These are phyloP conservation scores for Phialophora macrospora DNA, from an alignment of 2,329 filamentous ascomycete species.

Conservation along the genomic window DNA sequence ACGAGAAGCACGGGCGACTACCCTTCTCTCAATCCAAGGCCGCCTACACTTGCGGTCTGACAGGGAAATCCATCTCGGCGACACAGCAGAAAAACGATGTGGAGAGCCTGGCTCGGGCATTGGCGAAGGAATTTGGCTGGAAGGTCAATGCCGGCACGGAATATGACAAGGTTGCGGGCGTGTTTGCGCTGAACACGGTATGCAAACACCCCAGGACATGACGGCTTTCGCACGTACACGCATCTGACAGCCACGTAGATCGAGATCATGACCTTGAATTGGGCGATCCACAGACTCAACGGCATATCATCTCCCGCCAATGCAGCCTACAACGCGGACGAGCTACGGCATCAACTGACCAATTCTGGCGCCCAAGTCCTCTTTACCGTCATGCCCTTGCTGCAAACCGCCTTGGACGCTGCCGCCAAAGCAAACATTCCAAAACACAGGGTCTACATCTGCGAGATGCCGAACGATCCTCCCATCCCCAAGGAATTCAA, in stretches of 20 bases:
- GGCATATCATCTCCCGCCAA: constrained; percentile 76
- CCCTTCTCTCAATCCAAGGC: constrained; percentile 67
- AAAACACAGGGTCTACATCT: constrained; percentile 67
- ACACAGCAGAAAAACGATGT: constrained; percentile 68
- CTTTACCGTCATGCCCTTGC: constrained; percentile 72
- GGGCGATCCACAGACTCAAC: constrained; percentile 75
- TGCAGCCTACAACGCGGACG: constrained; percentile 71
- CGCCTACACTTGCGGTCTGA: constrained; percentile 78
- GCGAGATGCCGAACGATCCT: constrained; percentile 63
- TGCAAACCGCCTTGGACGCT: constrained; percentile 67
- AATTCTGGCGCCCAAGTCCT: constrained; percentile 71
- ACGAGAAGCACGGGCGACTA: constrained; percentile 70
- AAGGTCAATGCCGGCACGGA: constrained; percentile 71
- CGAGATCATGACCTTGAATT: constrained; percentile 73
- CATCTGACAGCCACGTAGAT: constrained; percentile 51
- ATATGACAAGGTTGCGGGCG: constrained; percentile 78
- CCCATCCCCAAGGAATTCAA: constrained; percentile 54
- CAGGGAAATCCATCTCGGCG: constrained; percentile 69
- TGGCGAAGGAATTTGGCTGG: constrained; percentile 74
- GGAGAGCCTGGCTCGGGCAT: constrained; percentile 68
- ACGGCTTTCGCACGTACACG: constrained; percentile 42
- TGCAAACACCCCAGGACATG: constrained; percentile 39
- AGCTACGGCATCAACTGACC: constrained; percentile 73
- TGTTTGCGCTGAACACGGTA: constrained; percentile 83
- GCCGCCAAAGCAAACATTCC: constrained; percentile 68